Evolutionary conservation across 225 moss, liverwort and hornwort species (phyloP).

Genomic region (Straminergon stramineum): DNA sequence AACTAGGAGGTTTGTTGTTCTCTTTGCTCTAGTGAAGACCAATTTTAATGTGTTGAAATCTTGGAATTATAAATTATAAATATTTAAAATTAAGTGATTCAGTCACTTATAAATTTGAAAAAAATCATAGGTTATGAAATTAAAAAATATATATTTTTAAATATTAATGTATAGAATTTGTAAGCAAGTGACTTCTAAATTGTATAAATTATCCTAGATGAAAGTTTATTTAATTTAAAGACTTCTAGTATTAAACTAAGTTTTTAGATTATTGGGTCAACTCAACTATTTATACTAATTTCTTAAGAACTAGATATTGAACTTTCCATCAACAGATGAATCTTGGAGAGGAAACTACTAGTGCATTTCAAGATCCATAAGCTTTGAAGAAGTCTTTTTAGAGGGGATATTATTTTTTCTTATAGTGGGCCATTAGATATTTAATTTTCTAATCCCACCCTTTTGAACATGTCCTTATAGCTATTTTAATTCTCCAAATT

Average conservation of each 20-base stretch:
- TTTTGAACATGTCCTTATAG: background rate
- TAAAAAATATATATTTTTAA: accelerated
- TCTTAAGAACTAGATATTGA: background rate
- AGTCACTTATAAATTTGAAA: too few species aligned
- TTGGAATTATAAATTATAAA: background rate
- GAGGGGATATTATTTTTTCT: background rate
- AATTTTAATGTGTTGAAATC: background rate
- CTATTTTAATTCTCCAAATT: background rate
- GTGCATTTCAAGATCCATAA: background rate
- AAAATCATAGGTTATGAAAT: background rate
- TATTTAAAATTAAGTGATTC: background rate
- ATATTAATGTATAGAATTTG: background rate
- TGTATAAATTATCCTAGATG: background rate
- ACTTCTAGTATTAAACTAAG: accelerated
- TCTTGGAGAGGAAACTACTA: accelerated
- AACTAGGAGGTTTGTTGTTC: background rate
- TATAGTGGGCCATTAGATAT: background rate
- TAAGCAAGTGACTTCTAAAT: background rate
- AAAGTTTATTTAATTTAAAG: background rate
- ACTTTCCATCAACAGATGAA: background rate
- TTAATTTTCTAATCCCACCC: background rate
- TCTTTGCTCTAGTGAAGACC: too few species aligned
- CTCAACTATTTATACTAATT: accelerated
- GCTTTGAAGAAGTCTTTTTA: accelerated
- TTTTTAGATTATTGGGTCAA: accelerated